phyloP scores from a whole-genome alignment of 202 grass and related monocot species.

The Musa balbisiana region DNA sequence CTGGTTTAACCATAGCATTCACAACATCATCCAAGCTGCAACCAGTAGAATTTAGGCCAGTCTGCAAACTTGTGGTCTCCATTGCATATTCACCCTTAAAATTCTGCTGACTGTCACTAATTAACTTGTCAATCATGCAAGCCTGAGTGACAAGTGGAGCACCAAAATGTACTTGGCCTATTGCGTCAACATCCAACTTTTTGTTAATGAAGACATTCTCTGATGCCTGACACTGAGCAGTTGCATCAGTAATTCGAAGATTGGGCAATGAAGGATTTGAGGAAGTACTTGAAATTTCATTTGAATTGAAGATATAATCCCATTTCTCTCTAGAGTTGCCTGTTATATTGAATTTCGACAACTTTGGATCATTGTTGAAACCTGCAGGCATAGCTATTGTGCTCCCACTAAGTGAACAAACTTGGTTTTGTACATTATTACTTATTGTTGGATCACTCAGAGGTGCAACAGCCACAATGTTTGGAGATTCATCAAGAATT shows the following conservation, averaged over 20 bases:
- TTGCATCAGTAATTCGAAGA: conserved; percentile 28
- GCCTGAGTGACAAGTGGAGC: conserved; percentile 9
- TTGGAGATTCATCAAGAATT: not conserved
- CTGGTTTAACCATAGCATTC: conserved; percentile 88
- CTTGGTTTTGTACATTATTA: conserved; percentile 24
- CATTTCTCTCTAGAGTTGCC: conserved; percentile 38
- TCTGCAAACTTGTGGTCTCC: conserved; percentile 41
- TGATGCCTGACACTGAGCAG: conserved; percentile 21
- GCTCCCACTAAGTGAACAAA: conserved; percentile 31
- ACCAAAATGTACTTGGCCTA: conserved; percentile 35
- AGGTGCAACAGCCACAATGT: conserved; percentile 2
- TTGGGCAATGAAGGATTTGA: conserved; percentile 27
- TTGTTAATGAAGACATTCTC: conserved; percentile 21
- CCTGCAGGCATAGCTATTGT: conserved; percentile 25
- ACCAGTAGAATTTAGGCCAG: conserved; percentile 44
- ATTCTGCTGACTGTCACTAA: conserved; percentile 36
- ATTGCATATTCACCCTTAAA: conserved; percentile 43
- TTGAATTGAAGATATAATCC: conserved; percentile 33
- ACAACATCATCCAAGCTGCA: conserved; percentile 78
- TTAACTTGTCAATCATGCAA: conserved; percentile 20
- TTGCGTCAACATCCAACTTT: conserved; percentile 25
- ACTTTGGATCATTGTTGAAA: conserved; percentile 30
- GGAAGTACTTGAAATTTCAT: conserved; percentile 39
- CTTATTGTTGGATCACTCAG: conserved; percentile 24
- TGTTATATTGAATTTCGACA: conserved; percentile 35